These are phyloP conservation scores for Epichloe gansuensis DNA, from an alignment of 2,329 filamentous ascomycete genomes.

Conservation along the genomic window DNA sequence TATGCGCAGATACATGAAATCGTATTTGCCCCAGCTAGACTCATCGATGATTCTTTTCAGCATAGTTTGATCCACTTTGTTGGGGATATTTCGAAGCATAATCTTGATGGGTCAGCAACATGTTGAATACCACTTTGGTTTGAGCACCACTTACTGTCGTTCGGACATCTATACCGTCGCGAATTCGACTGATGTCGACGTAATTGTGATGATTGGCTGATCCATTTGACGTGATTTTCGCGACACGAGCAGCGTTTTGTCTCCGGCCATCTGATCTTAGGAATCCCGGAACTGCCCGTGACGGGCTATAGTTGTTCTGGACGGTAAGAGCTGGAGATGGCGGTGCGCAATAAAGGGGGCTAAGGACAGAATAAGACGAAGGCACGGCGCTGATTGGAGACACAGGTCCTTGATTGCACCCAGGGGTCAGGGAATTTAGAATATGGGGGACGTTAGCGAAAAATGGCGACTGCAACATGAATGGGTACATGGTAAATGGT, in stretches of 20 bases:
- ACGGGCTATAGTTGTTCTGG: slow-evolving; percentile 27
- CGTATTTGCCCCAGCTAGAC: slow-evolving; percentile 69
- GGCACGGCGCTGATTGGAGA: slow-evolving; percentile 18
- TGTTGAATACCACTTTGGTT: background rate
- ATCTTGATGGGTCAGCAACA: slow-evolving; percentile 40
- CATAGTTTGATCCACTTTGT: slow-evolving; percentile 67
- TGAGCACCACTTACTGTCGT: slow-evolving; percentile 50
- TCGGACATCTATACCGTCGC: slow-evolving; percentile 56
- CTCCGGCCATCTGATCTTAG: slow-evolving; percentile 29
- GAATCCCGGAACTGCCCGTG: slow-evolving; percentile 22
- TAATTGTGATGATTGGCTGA: slow-evolving; percentile 44
- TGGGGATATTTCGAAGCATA: slow-evolving; percentile 91
- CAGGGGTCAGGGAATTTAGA: slow-evolving; percentile 14
- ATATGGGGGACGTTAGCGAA: slow-evolving; percentile 16
- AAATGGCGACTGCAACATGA: slow-evolving; percentile 20
- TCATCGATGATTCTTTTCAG: slow-evolving; percentile 70
- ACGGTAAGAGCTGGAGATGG: slow-evolving; percentile 22
- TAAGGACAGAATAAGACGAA: slow-evolving; percentile 18
- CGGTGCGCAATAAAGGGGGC: slow-evolving; percentile 18
- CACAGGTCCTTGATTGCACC: slow-evolving; percentile 7
- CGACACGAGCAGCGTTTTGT: slow-evolving; percentile 34
- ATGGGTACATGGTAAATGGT: slow-evolving; percentile 19
- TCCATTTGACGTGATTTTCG: slow-evolving; percentile 33
- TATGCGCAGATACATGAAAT: slow-evolving; percentile 92
- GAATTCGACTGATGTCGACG: slow-evolving; percentile 47